A percentile compares a stretch with the other conserved stretches of the same genome.
These are phyloP conservation scores for Umbelopsis sp. DNA, from an alignment of 192 early-diverging fungal genomes.

Conservation along the genomic window DNA sequence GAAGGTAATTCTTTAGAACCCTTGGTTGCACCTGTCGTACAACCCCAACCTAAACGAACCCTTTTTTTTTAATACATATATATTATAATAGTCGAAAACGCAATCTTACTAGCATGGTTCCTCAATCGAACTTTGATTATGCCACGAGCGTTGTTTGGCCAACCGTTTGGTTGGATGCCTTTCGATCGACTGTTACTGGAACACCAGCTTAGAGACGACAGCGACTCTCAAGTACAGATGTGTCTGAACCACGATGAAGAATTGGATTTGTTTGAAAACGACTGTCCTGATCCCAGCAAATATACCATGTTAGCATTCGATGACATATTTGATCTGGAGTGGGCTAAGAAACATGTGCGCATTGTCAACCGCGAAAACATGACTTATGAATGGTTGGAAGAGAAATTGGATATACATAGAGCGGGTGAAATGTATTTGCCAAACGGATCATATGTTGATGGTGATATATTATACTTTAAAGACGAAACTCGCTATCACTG, in stretches of 20 bases:
- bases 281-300: slow-evolving; percentile 27
- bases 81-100: slow-evolving; percentile 47
- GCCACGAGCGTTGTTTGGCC: slow-evolving; percentile 47
- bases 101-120: slow-evolving; percentile 50
- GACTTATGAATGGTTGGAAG: slow-evolving; percentile 31
- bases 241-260: slow-evolving; percentile 1
- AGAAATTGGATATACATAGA: slow-evolving; percentile 26
- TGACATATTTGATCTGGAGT: slow-evolving; percentile 37
- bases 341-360: slow-evolving; percentile 37
- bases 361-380: slow-evolving; percentile 30
- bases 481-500: slow-evolving; percentile 42
- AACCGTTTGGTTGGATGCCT: slow-evolving; percentile 40
- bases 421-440: background rate
- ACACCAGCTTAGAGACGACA: slow-evolving; percentile 34
- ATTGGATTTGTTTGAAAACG: slow-evolving; percentile 1
- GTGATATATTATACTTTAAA: slow-evolving; percentile 38
- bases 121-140: slow-evolving; percentile 54
- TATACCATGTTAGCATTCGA: slow-evolving; percentile 37
- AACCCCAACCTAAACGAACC: background rate
- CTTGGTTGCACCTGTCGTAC: background rate
- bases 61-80: background rate
- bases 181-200: slow-evolving; percentile 31
- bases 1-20: slow-evolving; percentile 22
- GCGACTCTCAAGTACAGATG: background rate
- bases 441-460: slow-evolving; percentile 34